Evolutionary conservation across 1,284 basidiomycete genomes (phyloP).

Genomic region (Tremellales sp.): DNA sequence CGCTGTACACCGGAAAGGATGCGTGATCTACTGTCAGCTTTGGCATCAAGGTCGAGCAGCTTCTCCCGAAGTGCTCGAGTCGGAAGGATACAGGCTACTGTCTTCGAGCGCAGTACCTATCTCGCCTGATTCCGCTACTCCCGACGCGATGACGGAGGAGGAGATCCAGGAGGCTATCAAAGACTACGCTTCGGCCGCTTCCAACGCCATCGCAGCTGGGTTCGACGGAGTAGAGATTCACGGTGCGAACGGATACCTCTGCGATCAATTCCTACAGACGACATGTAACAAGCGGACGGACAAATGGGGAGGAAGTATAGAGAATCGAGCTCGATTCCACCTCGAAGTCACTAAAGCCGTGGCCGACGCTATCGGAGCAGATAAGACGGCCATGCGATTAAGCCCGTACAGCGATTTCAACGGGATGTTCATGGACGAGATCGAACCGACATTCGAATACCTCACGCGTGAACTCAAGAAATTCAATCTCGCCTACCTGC

Average conservation of each 20-base stretch:
- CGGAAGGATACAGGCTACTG: slow-evolving; percentile 29
- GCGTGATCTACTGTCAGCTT: slow-evolving; percentile 53
- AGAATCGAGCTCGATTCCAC: slow-evolving; percentile 56
- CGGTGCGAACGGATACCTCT: slow-evolving; percentile 27
- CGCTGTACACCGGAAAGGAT: slow-evolving; percentile 51
- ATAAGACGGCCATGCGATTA: slow-evolving; percentile 55
- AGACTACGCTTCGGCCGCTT: slow-evolving; percentile 53
- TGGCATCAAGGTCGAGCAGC: slow-evolving; percentile 51
- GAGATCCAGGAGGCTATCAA: slow-evolving; percentile 50
- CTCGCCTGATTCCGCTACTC: slow-evolving; percentile 35
- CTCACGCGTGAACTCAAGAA: slow-evolving; percentile 39
- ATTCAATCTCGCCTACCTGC: slow-evolving; percentile 58
- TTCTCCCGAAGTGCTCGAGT: background rate
- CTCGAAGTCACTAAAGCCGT: slow-evolving; percentile 55
- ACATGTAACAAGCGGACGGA: slow-evolving; percentile 58
- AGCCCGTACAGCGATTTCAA: slow-evolving; percentile 57
- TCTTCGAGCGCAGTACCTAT: slow-evolving; percentile 46
- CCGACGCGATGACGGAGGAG: slow-evolving; percentile 18
- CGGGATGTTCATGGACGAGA: slow-evolving; percentile 14
- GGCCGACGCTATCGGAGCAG: slow-evolving; percentile 53
- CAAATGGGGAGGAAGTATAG: slow-evolving; percentile 58
- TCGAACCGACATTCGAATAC: slow-evolving; percentile 11
- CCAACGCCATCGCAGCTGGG: slow-evolving; percentile 58
- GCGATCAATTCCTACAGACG: slow-evolving; percentile 59
- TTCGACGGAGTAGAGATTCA: slow-evolving; percentile 63